phyloP scores from a whole-genome alignment of 1,139 yeast species.

The Taiozyma sp. region DNA sequence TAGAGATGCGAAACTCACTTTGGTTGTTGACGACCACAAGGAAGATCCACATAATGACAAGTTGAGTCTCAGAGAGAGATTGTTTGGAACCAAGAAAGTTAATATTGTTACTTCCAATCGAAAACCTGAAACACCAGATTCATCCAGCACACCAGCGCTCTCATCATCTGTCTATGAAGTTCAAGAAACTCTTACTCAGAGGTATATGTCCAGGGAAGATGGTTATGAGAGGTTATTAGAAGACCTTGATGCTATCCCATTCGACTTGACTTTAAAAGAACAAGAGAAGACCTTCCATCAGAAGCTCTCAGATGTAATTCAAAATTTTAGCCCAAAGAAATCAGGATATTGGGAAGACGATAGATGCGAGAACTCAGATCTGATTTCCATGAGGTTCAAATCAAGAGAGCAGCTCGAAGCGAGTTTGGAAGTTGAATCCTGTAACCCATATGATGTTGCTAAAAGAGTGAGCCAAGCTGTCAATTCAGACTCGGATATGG shows the following conservation, averaged over 20 bases:
- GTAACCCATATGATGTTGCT: conserved; percentile 20
- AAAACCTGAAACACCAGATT: neutral
- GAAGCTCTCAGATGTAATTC: conserved; percentile 10
- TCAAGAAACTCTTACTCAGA: conserved; percentile 21
- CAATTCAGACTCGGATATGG: neutral
- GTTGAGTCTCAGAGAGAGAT: conserved; percentile 4
- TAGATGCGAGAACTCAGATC: neutral
- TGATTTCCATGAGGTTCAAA: conserved; percentile 4
- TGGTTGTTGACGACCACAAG: neutral
- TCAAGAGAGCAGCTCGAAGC: conserved; percentile 6
- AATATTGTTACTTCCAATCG: no score
- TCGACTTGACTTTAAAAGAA: conserved; percentile 13
- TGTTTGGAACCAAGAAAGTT: conserved; percentile 4
- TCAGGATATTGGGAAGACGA: neutral
- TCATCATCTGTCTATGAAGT: conserved; percentile 10
- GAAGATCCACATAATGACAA: neutral
- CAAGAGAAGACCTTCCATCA: conserved; percentile 6
- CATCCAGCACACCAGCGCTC: neutral
- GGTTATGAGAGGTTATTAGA: conserved; percentile 16
- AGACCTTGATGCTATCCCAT: conserved; percentile 21
- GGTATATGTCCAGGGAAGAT: conserved; percentile 17
- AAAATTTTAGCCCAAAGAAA: conserved; percentile 11
- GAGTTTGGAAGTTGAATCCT: conserved; percentile 5
- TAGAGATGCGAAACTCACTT: neutral
- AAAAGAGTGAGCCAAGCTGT: conserved; percentile 7